Base-by-base conservation (phyloP, 2,329 filamentous ascomycete genomes). In the Exophiala lecanii-corni region DNA sequence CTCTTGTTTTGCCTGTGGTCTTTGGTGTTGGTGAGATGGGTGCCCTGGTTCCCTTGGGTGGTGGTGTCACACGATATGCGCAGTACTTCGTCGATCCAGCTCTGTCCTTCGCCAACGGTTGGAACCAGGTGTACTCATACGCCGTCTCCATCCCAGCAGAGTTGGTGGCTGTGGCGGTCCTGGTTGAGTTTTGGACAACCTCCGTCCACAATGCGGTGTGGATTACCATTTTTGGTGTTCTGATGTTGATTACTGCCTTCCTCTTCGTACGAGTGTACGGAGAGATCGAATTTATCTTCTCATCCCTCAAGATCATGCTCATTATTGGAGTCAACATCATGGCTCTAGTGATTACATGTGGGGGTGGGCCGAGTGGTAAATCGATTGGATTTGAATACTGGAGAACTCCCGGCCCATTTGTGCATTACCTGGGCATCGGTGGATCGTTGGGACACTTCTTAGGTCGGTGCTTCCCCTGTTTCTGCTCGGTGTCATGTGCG, bases 111-210 rank as follows among this genome's bases (percentile, higher is more conserved):
- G 77, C 84, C 41, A 73, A 89, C 9, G 84, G 85, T 26, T 89
- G 77, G 73, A 80, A 69, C 17, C 19, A 62, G 26, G 66, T 63
- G 76, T 76, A 81, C 66, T 89, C 78, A 59, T 92, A 91, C 62
- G 85, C 91, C 60, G 89, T 94, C 57, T 76, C 85, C 37, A 87
- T 85, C 1, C 86, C 87, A 1, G 91, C 91, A 59, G 86, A 94
- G 60, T 70, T 94, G 28, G 91, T 86, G 1, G 87, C 87, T 19
- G 79, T 77, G 12, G 78, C 84, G 4, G 66, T 94, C 20, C 84
- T 91, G 42, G 83, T 94, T 43, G 78, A 84, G 54, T 89, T 80
- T 57, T 94, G 87, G 88, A 25, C 33, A 2, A 26, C 25, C 20
- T 23, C 34, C 25, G 19, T 21, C 12, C 60, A 43, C 55, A 33